Base-by-base conservation (phyloP, 306 rosid species). In the Rosa rugosa region DNA sequence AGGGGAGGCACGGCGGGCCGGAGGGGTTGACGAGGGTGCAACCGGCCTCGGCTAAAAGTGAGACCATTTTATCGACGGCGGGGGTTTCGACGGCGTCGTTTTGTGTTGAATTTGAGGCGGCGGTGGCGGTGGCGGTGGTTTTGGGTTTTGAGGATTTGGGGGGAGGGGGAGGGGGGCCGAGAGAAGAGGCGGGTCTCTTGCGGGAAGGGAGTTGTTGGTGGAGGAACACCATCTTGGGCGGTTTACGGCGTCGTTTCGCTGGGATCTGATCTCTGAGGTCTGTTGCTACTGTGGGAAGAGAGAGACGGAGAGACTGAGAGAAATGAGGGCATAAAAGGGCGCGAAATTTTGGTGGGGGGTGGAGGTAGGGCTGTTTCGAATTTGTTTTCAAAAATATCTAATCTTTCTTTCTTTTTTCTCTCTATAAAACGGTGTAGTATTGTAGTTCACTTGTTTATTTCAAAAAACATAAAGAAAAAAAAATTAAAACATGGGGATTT, bases 1-100 rank as follows among this genome's bases (percentile, higher is more conserved):
- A 42, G 45, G 85, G 87, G 73, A 81, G 73, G 66, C 85, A 81
- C 8, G 87, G 87, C 0, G 85, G 87, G 34, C 87, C 87, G 12
- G 85, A 74, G 54, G 79, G 77, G 44, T 84, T 77, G 70, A 84
- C 16, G 71, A 84, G 85, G 7, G 87, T 84, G 44, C 84, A 80
- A 5, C 84, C 87, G 4, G 87, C 85, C 40, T 84, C 87, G 56
- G 87, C 87, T 17, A 84, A 49, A 41, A 80, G 22, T 10, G 84
- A 56, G 17, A 62, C 74, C 85, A 80, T 49, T 56, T 69, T 81
- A 0, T 84, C 87, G 49, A 75, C 22, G 45, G n/a, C 42, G 4
- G 72, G 14, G 57, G 47, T 22, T 31, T 41, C 77, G 17, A 36
- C 80, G 77, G 41, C 75, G 53, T 70, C 75, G 81, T 80, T 71